Conservation (phyloP, 2,329 filamentous ascomycete genomes). For the Fusarium euwallaceae region DNA sequence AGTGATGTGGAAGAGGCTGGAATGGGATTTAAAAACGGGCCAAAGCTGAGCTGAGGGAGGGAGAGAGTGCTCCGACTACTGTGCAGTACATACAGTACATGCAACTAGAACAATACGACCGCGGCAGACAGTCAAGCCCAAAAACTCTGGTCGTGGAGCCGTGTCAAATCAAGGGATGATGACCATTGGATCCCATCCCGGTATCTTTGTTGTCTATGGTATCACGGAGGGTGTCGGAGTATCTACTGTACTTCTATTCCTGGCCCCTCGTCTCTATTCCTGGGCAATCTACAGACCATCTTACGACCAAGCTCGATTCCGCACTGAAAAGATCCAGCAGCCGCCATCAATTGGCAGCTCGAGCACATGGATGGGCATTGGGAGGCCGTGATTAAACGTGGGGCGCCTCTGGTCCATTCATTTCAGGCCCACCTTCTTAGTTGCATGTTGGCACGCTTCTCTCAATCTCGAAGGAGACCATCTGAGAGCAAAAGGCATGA, state of each 20-base stretch:
- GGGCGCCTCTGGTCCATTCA: constrained; percentile 44
- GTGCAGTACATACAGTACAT: background rate
- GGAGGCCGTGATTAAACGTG: constrained; percentile 43
- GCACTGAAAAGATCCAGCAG: background rate
- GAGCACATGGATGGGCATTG: constrained; percentile 21
- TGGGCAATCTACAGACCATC: background rate
- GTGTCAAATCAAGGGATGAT: constrained; percentile 33
- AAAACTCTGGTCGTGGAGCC: constrained; percentile 8
- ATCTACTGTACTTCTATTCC: constrained; percentile 6
- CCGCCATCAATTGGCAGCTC: constrained; percentile 17
- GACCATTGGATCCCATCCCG: constrained; percentile 30
- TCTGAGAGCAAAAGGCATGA: constrained; percentile 6
- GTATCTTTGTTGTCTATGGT: background rate
- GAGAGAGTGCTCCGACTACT: background rate
- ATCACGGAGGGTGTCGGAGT: constrained; percentile 22
- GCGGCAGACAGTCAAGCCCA: background rate
- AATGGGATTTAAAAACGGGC: constrained; percentile 43
- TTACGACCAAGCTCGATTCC: constrained; percentile 1
- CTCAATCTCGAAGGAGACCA: constrained; percentile 14
- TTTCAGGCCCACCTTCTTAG: constrained; percentile 32
- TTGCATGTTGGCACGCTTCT: constrained; percentile 7
- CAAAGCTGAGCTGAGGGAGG: background rate
- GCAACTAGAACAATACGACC: background rate
- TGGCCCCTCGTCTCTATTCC: background rate
- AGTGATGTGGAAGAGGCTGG: constrained; percentile 34